These are phyloP conservation scores for Bipolaris bicolor DNA, from an alignment of 2,329 filamentous ascomycete species.

Conservation along the genomic window DNA sequence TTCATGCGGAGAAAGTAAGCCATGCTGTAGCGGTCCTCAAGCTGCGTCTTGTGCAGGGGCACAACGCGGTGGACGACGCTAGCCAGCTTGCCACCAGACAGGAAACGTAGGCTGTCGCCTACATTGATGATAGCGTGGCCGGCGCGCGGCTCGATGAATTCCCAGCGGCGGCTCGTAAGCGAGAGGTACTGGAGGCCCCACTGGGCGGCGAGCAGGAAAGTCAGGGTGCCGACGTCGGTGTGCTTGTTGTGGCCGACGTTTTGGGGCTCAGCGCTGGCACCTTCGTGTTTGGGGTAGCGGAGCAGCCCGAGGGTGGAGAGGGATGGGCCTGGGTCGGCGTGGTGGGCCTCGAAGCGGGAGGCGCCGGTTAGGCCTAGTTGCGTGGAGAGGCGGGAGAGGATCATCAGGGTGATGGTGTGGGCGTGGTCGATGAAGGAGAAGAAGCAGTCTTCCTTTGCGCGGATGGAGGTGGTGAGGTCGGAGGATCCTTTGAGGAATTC, in stretches of 20 bases:
- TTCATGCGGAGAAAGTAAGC: slow-evolving; percentile 8
- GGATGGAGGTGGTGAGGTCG: not conserved
- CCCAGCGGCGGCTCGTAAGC: slow-evolving; percentile 52
- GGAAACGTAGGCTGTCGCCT: slow-evolving; percentile 33
- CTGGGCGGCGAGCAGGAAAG: slow-evolving; percentile 52
- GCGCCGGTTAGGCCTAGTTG: not conserved
- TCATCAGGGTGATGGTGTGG: not conserved
- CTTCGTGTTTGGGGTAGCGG: not conserved
- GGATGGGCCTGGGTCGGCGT: not conserved
- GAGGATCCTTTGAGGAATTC: not conserved
- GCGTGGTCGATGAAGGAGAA: not conserved
- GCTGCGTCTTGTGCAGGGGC: not conserved
- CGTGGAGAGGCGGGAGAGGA: not conserved
- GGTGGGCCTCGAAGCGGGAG: not conserved
- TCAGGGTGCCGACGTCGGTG: slow-evolving; percentile 63
- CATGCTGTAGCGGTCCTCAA: slow-evolving; percentile 11
- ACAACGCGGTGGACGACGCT: slow-evolving; percentile 19
- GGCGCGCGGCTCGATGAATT: slow-evolving; percentile 45
- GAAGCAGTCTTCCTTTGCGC: not conserved
- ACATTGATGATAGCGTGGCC: slow-evolving; percentile 45
- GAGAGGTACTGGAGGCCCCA: slow-evolving; percentile 42
- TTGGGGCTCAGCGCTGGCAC: not conserved
- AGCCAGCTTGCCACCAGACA: slow-evolving; percentile 2
- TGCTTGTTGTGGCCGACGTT: slow-evolving; percentile 48
- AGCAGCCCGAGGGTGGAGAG: not conserved